Evolutionary conservation across 2,329 filamentous ascomycete genomes (phyloP).

Genomic region (Pseudogymnoascus verrucosus): DNA sequence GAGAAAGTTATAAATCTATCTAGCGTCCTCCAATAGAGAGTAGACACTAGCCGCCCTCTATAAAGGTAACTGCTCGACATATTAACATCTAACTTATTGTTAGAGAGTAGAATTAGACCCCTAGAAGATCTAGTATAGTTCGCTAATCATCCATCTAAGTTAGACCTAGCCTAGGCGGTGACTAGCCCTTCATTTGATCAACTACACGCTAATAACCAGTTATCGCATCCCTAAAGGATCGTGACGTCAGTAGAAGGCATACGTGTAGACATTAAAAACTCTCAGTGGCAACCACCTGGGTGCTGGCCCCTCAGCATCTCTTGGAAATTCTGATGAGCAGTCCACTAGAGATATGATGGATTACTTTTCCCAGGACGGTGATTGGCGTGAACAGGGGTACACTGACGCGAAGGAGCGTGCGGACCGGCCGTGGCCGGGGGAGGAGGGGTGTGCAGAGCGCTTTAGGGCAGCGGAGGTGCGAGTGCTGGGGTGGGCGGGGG

Average conservation of each 20-base stretch:
- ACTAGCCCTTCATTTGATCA: not conserved
- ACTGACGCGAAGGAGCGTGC: too few relatives aligned
- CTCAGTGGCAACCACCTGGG: not conserved
- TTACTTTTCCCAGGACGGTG: not conserved
- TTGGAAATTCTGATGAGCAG: not conserved
- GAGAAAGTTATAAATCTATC: too few relatives aligned
- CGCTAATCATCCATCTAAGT: not conserved
- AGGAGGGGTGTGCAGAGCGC: too few relatives aligned
- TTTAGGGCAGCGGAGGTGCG: too few relatives aligned
- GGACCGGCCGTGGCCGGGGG: too few relatives aligned
- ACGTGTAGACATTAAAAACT: not conserved
- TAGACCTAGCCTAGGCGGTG: not conserved
- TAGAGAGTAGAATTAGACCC: too few relatives aligned
- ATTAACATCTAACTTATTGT: too few relatives aligned
- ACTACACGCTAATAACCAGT: not conserved
- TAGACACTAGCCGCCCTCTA: too few relatives aligned
- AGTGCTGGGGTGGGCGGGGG: too few relatives aligned
- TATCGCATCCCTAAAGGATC: not conserved
- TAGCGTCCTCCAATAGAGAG: too few relatives aligned
- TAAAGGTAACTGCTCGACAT: too few relatives aligned
- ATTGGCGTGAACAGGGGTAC: not conserved
- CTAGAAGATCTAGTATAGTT: not conserved
- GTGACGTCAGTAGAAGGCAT: not conserved
- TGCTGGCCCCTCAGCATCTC: not conserved
- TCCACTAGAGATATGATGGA: not conserved